Base-by-base conservation (phyloP, 108 stramenopile species). In the Cyclotella choctawhatcheeana region DNA sequence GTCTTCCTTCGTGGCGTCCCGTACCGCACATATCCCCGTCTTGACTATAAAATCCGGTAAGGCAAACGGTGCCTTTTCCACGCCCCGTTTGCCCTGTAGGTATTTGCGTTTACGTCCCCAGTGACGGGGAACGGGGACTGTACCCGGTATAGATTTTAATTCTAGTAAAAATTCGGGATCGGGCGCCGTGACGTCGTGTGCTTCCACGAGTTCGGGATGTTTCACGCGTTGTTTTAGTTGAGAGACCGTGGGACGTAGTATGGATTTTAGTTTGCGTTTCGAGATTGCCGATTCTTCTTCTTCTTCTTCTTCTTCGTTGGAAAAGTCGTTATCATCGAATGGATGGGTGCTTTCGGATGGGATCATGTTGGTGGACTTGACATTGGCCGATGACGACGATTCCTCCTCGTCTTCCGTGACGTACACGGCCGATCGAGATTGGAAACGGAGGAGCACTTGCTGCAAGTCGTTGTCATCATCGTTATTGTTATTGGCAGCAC, bases 91-190 rank as follows among this genome's bases (percentile, higher is more conserved):
- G 26, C 98, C 97, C 71, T 98, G 97, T 53, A 99, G 72, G 82
- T 98, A 99, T 82, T 99, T 99, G 30, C 99, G 95, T 56, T 97
- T 98, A 8, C 97, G 89, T 70, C 97, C 90, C 98, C 99, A 99
- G 79, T 99, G 99, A 31, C 95, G 69, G 3, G 99, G 98, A 1
- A 99, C 98, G 20, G 96, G 90, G 0, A 99, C 98, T 7, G 98
- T 92, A 25, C 96, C 95, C 13, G 91, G 86, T 37, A 84, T 69
- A 12, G 88, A 73, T 53, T 99, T 99, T 1, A 99, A 80, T 58
- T 86, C 74, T 48, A 98, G 84, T 52, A 99, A 71, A 68, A 99
- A 96, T 18, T 90, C 85, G 5, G 98, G 97, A 81, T 99, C 97
- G 3, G 89, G 82, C 0, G 98, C 91, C 6, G 97, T 98, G 50